Base-by-base conservation (phyloP, 2,329 filamentous ascomycete species). In the Fusarium subtropicale region DNA sequence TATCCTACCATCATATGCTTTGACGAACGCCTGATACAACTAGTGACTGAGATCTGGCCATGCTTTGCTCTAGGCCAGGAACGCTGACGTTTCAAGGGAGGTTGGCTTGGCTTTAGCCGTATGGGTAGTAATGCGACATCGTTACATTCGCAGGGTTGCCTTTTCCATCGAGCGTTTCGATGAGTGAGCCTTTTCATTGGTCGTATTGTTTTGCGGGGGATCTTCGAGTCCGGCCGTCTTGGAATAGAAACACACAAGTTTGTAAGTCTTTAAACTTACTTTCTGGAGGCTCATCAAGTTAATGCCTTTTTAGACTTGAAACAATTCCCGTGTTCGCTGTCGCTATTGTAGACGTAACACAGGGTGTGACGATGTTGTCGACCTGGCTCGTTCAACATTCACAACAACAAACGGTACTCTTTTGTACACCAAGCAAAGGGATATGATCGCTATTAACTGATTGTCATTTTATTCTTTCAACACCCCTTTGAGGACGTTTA, bases 1-100 rank as follows among this genome's bases (percentile, higher is more conserved):
- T 71, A 75, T 69, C 62, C 62, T 52, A 54, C 28, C 56, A 64
- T 30, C 38, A 26, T 60, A 26, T 60, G 48, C 46, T 55, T 51
- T 39, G 33, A 20, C 55, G 28, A 30, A 30, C 10, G 12, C 10
- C 28, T 39, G 15, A 57, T 65, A 31, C 30, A 12, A 39, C n/a
- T 39, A 24, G 28, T 63, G 44, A 51, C 18, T 5, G 30, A 26
- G 20, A 41, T 15, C n/a, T 28, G n/a, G 20, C 44, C n/a, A 28
- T 3, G 18, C 34, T 26, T 18, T 3, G 18, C 34, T 26, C 12
- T 10, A 50, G 38, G 24, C 12, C n/a, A 41, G 20, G 15, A 18
- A 47, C 13, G 30, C 12, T 45, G 22, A 42, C 15, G 39, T 42
- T 18, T 26, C 15, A 34, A 67, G 47, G 58, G 62, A 51, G 39